Evolutionary conservation across 2,329 filamentous ascomycete genomes (phyloP).

Genomic region (Lasiodiplodia sp.): DNA sequence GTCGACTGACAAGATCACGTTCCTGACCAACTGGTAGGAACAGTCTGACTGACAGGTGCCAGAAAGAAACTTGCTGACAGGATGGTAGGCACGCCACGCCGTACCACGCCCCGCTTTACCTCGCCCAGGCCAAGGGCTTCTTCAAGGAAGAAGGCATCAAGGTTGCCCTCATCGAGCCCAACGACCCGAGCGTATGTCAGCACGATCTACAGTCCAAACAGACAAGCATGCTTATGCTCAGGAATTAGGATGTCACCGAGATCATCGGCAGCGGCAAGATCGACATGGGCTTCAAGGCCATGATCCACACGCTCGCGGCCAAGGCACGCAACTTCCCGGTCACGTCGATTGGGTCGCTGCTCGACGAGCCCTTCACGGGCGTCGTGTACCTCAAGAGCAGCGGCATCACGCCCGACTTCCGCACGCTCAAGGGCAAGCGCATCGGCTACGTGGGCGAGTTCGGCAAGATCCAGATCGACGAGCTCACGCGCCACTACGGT

Average conservation of each 20-base stretch:
- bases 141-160: slow-evolving; percentile 79
- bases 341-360: slow-evolving; percentile 73
- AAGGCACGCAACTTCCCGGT: slow-evolving; percentile 79
- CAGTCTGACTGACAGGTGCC: slow-evolving; percentile 30
- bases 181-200: slow-evolving; percentile 72
- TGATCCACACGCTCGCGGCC: slow-evolving; percentile 82
- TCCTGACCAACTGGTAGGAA: slow-evolving; percentile 79
- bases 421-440: slow-evolving; percentile 75
- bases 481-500: slow-evolving; percentile 78
- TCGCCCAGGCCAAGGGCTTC: slow-evolving; percentile 77
- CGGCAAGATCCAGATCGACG: slow-evolving; percentile 84
- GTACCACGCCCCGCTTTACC: slow-evolving; percentile 79
- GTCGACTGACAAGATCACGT: slow-evolving; percentile 86
- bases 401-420: slow-evolving; percentile 78
- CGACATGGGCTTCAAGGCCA: slow-evolving; percentile 81
- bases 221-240: neutral
- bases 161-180: slow-evolving; percentile 78
- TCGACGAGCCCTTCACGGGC: slow-evolving; percentile 82
- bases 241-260: slow-evolving; percentile 73
- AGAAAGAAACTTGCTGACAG: slow-evolving; percentile 4
- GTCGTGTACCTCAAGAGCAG: slow-evolving; percentile 78
- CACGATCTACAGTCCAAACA: neutral
- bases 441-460: slow-evolving; percentile 85
- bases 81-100: slow-evolving; percentile 75
- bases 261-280: slow-evolving; percentile 80